Evolutionary conservation across 2,329 filamentous ascomycete genomes (phyloP).

Genomic region (Aspergillus melleus): DNA sequence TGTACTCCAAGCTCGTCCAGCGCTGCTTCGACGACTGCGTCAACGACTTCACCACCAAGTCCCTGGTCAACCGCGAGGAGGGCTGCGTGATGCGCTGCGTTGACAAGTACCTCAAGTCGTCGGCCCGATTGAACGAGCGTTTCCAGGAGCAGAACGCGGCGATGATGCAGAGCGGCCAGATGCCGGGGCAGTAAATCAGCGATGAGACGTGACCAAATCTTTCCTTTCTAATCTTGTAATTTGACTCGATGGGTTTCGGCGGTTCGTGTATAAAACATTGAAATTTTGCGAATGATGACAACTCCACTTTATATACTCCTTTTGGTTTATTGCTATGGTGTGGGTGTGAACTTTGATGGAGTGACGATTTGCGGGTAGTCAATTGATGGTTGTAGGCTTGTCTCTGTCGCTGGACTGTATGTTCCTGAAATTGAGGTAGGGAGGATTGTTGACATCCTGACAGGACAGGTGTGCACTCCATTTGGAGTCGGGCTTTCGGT

Average conservation of each 20-base stretch:
- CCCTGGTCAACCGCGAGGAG: conserved; percentile 81
- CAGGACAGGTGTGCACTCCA: too few species aligned
- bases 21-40: conserved; percentile 94
- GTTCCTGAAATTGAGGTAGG: too few species aligned
- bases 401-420: too few species aligned
- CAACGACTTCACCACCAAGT: conserved; percentile 98
- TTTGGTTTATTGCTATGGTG: background rate
- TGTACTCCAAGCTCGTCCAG: conserved; percentile 62
- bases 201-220: background rate
- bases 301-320: conserved; percentile 1
- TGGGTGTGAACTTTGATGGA: too few species aligned
- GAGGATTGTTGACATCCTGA: too few species aligned
- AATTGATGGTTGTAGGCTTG: too few species aligned
- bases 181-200: conserved; percentile 43
- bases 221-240: conserved; percentile 7
- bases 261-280: conserved; percentile 20
- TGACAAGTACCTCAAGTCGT: conserved; percentile 91
- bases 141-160: conserved; percentile 76
- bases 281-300: conserved; percentile 22
- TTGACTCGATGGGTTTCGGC: conserved; percentile 10
- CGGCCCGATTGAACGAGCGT: conserved; percentile 84
- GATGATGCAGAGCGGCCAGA: conserved; percentile 62
- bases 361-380: too few species aligned
- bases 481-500: too few species aligned
- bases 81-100: conserved; percentile 93